Evolutionary conservation across 495 filamentous ascomycete species (phyloP).

Genomic region (Alectoria sarmentosa): DNA sequence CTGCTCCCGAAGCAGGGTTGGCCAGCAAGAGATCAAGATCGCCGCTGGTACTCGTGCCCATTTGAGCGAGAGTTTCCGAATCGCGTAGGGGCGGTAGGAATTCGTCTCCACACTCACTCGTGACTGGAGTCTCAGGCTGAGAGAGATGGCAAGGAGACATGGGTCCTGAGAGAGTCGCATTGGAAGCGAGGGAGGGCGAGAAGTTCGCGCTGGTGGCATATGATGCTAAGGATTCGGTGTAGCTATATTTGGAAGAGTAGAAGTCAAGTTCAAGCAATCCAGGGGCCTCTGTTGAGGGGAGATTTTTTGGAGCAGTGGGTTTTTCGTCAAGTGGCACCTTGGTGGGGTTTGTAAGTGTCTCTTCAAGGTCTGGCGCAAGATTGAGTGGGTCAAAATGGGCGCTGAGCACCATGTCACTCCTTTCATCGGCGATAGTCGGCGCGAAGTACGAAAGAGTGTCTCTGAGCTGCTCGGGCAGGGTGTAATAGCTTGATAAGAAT

Average conservation of each 20-base stretch:
- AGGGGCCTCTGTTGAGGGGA: not conserved
- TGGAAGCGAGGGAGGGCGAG: conserved; percentile 19
- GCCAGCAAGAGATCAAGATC: conserved; percentile 1
- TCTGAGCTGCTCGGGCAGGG: conserved; percentile 7
- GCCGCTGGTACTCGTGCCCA: conserved; percentile 3
- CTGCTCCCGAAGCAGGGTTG: not conserved
- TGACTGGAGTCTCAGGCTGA: conserved; percentile 23
- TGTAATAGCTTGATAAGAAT: not conserved
- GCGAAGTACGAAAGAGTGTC: conserved; percentile 5
- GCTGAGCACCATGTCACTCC: not conserved
- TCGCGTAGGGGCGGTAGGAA: conserved; percentile 8
- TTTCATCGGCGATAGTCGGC: too few species aligned
- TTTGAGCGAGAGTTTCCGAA: conserved; percentile 7
- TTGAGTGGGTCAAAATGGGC: not conserved
- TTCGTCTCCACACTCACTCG: conserved; percentile 22
- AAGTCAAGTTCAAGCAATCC: conserved; percentile 5
- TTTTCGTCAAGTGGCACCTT: not conserved
- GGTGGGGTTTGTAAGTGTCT: not conserved
- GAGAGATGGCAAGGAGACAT: conserved; percentile 26
- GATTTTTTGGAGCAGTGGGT: not conserved
- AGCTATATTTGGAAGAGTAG: conserved; percentile 8
- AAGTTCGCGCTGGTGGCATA: conserved; percentile 21
- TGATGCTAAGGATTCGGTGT: conserved; percentile 14
- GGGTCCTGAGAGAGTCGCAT: conserved; percentile 12
- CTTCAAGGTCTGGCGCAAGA: not conserved